Evolutionary conservation across 257 asterid genomes (phyloP), one percentile per base, ranked within the genome.

Genomic region (Nicotiana paniculata): DNA sequence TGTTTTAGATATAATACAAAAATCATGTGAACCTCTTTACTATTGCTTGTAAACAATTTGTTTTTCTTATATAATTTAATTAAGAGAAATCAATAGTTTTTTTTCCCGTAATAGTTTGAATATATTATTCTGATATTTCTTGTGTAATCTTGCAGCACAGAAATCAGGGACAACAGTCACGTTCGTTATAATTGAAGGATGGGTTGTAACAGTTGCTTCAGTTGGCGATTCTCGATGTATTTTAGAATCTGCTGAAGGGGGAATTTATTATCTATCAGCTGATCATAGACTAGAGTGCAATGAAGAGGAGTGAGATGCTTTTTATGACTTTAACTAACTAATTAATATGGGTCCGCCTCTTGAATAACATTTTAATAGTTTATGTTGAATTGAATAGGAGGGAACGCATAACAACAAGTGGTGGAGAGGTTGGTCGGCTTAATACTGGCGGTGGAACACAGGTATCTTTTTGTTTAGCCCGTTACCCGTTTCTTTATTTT

Each of bases 381-480:
- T 65, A 51, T 82, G 85, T 15, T 78, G 81, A 64, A 83, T 87
- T 83, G 67, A 84, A 84, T 88, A 93, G 97, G 92, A 90, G 95
- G 89, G 93, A 90, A 79, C 88, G 97, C 33, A 93, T 93, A 86
- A 88, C 91, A 51, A 67, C 92, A 57, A 88, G 95, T 86, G 97
- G 97, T 48, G 97, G 97, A 65, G 97, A 93, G 87, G 97, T 93
- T 64, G 97, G 97, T 53, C 92, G 97, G 57, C 95, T 93, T 82
- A 93, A 92, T 84, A 90, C 95, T 18, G 97, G 97, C 68, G 92
- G 93, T 81, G 97, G 97, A 84, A 93, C 97, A 13, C 93, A 92
- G 95, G 97, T 91, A 89, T 4, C 84, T 79, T 82, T 81, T 58
- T 32, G 6, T 24, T 79, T 24, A 39, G 21, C 70, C 9, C 10